Evolutionary conservation across 2,329 filamentous ascomycete genomes (phyloP).

Genomic region (Colletotrichum sp.): DNA sequence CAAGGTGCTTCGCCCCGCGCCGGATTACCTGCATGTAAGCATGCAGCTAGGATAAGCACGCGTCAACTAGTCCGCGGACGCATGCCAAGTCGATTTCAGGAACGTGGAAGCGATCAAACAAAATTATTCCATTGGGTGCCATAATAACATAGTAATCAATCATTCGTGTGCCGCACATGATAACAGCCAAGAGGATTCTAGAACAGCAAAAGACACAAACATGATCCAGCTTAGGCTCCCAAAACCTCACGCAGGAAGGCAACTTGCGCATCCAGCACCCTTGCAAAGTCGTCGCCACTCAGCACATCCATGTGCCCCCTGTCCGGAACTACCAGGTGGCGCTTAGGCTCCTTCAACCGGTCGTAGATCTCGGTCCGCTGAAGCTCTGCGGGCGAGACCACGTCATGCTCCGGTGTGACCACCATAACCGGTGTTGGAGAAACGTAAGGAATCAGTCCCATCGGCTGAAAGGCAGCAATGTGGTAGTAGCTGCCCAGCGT

Average conservation of each 20-base stretch:
- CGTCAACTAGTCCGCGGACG: not conserved
- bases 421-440: conserved; percentile 28
- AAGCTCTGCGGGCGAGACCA: not conserved
- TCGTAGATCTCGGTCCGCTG: not conserved
- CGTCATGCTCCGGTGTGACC: conserved; percentile 31
- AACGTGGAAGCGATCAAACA: conserved; percentile 29
- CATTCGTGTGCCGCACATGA: not conserved
- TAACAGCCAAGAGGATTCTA: not conserved
- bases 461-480: conserved; percentile 26
- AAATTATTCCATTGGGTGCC: conserved; percentile 28
- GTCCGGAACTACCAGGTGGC: conserved; percentile 6
- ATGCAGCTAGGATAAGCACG: not conserved
- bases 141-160: not conserved
- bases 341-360: conserved; percentile 3
- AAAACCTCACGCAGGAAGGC: not conserved
- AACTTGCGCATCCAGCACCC: conserved; percentile 3
- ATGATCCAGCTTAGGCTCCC: not conserved
- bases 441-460: conserved; percentile 21
- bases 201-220: conserved; percentile 24
- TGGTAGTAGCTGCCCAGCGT: conserved; percentile 31
- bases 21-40: not conserved
- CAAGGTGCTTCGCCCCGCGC: not conserved
- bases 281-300: conserved; percentile 12
- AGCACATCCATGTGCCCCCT: conserved; percentile 25
- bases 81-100: conserved; percentile 29